phyloP scores from a whole-genome alignment of 2,329 filamentous ascomycete species.

The Gliomastix tumulicola region DNA sequence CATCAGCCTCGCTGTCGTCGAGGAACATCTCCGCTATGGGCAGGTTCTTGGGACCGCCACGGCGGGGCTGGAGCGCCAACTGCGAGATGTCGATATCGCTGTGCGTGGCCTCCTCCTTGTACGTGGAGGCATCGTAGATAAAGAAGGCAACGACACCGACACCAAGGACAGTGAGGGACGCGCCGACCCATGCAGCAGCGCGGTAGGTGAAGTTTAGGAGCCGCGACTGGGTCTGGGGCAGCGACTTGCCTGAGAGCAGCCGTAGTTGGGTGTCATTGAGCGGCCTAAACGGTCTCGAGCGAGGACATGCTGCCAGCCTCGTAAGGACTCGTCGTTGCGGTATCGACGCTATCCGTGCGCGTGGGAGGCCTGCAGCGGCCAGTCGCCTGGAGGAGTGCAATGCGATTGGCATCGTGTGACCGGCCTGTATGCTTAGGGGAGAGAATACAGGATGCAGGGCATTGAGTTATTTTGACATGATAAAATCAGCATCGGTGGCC shows the following conservation, averaged over 20 bases:
- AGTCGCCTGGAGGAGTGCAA: no score
- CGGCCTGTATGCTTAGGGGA: no score
- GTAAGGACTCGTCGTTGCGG: no score
- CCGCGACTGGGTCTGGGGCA: slow-evolving; percentile 39
- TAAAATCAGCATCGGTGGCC: no score
- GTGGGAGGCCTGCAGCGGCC: no score
- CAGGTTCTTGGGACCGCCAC: slow-evolving; percentile 89
- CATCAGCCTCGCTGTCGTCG: slow-evolving; percentile 67
- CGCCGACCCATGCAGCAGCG: slow-evolving; percentile 55
- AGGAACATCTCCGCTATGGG: slow-evolving; percentile 84
- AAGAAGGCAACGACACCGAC: slow-evolving; percentile 77
- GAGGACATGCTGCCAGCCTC: no score
- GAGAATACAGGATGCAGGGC: no score
- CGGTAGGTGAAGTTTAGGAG: slow-evolving; percentile 58
- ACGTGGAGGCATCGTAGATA: slow-evolving; percentile 87
- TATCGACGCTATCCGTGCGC: no score
- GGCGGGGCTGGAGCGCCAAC: slow-evolving; percentile 70
- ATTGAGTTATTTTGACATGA: no score
- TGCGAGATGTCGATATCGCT: slow-evolving; percentile 79
- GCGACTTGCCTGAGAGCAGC: slow-evolving; percentile 46
- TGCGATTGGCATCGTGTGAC: no score
- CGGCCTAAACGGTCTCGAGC: no score
- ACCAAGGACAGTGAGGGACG: slow-evolving; percentile 65
- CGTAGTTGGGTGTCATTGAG: no score
- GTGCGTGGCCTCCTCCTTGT: slow-evolving; percentile 61